Evolutionary conservation across 192 early-diverging fungal species (phyloP).

Genomic region (Podila verticillata): DNA sequence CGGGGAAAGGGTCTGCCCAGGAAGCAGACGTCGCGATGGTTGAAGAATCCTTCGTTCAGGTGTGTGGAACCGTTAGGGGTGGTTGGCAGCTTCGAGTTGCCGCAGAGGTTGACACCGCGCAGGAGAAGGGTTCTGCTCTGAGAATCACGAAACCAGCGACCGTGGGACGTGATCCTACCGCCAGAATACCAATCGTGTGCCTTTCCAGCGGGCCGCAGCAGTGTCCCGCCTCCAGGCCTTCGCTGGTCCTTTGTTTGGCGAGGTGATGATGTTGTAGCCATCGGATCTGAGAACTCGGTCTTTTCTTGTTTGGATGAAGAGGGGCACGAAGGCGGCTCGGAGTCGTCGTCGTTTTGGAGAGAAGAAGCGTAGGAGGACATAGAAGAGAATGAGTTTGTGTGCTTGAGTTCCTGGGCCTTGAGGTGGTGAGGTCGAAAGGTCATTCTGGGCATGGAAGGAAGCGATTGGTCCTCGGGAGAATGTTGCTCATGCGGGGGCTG

Average conservation of each 20-base stretch:
- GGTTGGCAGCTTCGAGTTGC: slow-evolving; percentile 80
- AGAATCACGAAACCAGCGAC: slow-evolving; percentile 62
- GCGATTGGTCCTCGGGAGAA: slow-evolving; percentile 6
- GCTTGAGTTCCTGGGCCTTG: slow-evolving; percentile 44
- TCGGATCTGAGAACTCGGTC: not conserved
- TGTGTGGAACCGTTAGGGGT: slow-evolving; percentile 74
- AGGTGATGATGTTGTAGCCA: not conserved
- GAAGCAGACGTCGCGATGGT: slow-evolving; percentile 81
- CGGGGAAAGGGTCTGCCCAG: slow-evolving; percentile 81
- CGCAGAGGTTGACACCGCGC: slow-evolving; percentile 84
- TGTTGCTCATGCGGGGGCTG: not conserved
- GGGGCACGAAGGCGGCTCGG: not conserved
- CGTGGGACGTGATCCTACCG: slow-evolving; percentile 40
- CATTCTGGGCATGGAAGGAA: slow-evolving; percentile 14
- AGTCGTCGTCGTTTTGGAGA: slow-evolving; percentile 9
- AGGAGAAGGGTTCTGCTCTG: slow-evolving; percentile 68
- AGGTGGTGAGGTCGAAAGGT: slow-evolving; percentile 51
- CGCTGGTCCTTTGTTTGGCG: slow-evolving; percentile 16
- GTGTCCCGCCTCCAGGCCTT: slow-evolving; percentile 19
- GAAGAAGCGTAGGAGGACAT: slow-evolving; percentile 57
- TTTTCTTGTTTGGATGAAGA: slow-evolving; percentile 20
- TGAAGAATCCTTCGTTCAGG: slow-evolving; percentile 69
- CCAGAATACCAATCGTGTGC: slow-evolving; percentile 55
- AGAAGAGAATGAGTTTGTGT: slow-evolving; percentile 47
- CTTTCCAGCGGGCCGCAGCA: slow-evolving; percentile 31